Conservation (phyloP, 2,329 filamentous ascomycete species). For the Lachnellula suecica region DNA sequence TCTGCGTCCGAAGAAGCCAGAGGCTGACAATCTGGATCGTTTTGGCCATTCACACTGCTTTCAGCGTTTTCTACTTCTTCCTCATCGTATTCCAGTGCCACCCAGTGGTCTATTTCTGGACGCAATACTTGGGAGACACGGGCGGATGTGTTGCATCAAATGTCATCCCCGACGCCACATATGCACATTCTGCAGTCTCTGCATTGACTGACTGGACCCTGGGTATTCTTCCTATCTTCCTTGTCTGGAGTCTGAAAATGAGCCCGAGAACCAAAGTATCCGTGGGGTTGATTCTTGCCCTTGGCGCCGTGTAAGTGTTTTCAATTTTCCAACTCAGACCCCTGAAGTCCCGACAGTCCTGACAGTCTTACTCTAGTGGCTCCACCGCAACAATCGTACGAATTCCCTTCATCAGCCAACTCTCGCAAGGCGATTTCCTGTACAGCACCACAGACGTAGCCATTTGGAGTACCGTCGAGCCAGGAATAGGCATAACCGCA, state of each 20-base stretch:
- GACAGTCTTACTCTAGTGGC: conserved; percentile 13
- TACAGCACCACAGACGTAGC: conserved; percentile 24
- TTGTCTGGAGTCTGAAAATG: conserved; percentile 41
- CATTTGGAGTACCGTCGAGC: conserved; percentile 27
- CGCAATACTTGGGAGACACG: conserved; percentile 23
- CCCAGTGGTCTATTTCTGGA: conserved; percentile 38
- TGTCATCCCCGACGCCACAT: conserved; percentile 33
- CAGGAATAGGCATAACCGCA: conserved; percentile 25
- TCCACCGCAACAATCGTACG: conserved; percentile 30
- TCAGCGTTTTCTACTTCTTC: conserved; percentile 39
- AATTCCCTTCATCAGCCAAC: conserved; percentile 25
- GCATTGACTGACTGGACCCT: conserved; percentile 38
- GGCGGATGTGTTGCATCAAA: conserved; percentile 32
- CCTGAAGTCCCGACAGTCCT: neutral
- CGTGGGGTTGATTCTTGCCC: conserved; percentile 28
- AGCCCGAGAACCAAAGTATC: conserved; percentile 37
- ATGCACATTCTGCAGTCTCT: conserved; percentile 38
- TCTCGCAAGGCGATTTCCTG: conserved; percentile 25
- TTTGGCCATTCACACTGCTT: conserved; percentile 32
- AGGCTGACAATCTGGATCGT: conserved; percentile 33
- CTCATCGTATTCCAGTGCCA: conserved; percentile 36
- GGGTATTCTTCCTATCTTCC: conserved; percentile 38
- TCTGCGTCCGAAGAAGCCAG: conserved; percentile 31
- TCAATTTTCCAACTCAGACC: neutral
- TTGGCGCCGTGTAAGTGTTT: conserved; percentile 37